Conservation (phyloP, 1,284 basidiomycete species). For the Rhodofomes roseus region DNA sequence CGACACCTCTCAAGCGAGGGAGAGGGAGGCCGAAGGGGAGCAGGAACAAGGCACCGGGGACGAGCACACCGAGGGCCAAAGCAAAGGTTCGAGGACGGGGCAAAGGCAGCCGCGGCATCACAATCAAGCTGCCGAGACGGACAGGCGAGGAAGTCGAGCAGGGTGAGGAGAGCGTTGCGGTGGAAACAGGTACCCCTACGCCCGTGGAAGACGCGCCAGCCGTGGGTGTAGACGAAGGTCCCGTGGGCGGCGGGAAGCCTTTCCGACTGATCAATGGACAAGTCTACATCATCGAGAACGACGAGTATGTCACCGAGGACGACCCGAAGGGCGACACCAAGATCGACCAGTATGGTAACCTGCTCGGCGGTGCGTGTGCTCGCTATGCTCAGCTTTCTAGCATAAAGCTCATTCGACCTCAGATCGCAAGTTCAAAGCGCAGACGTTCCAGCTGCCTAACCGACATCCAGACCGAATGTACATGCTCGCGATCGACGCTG, state of each 20-base stretch:
- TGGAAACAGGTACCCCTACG: constrained; percentile 16
- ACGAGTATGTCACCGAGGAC: constrained; percentile 83
- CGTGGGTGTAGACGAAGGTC: constrained; percentile 31
- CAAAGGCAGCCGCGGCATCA: constrained; percentile 37
- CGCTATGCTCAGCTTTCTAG: background rate
- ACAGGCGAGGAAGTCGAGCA: constrained; percentile 43
- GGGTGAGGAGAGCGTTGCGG: constrained; percentile 25
- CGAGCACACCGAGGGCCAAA: constrained; percentile 20
- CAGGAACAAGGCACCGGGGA: constrained; percentile 24
- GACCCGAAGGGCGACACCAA: constrained; percentile 90
- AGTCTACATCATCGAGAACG: constrained; percentile 78
- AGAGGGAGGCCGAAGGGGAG: constrained; percentile 19
- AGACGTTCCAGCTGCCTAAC: constrained; percentile 80
- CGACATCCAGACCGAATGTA: constrained; percentile 85
- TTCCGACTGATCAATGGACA: constrained; percentile 75
- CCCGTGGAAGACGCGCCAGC: constrained; percentile 24
- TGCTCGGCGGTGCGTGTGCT: constrained; percentile 72
- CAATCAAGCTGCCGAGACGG: constrained; percentile 31
- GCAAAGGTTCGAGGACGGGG: constrained; percentile 39
- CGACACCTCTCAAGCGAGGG: constrained; percentile 12
- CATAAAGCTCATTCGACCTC: background rate
- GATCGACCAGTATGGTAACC: constrained; percentile 80
- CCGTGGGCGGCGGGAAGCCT: constrained; percentile 57
- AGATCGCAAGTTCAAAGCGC: constrained; percentile 87
- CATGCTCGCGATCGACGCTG: constrained; percentile 96